A percentile compares a stretch with the other conserved stretches of the same genome.
phyloP scores from a whole-genome alignment of 345 rosid genomes.

The Acer negundo region DNA sequence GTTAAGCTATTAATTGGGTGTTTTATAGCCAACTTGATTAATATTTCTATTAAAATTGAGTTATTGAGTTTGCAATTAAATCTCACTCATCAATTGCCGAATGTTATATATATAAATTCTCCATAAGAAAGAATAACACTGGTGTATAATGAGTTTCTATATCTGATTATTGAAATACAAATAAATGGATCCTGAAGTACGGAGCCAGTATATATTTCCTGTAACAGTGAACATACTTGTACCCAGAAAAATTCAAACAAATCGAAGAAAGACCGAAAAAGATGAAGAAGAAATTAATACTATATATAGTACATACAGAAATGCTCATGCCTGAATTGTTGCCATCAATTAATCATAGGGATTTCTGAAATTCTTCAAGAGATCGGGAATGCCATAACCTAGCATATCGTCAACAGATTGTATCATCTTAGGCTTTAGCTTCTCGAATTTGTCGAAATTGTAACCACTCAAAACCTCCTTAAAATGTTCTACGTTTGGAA shows the following conservation, averaged over 20 bases:
- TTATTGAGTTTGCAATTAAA: too few species aligned
- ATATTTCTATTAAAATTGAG: too few species aligned
- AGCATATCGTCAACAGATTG: conserved; percentile 92
- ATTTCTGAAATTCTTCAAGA: conserved; percentile 77
- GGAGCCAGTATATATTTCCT: not conserved
- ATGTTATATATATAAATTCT: too few species aligned
- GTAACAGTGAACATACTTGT: not conserved
- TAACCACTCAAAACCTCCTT: conserved; percentile 73
- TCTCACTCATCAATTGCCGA: too few species aligned
- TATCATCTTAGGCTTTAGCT: conserved; percentile 85
- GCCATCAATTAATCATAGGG: conserved; percentile 57
- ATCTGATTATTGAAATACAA: too few species aligned
- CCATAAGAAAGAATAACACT: not conserved
- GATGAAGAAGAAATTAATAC: not conserved
- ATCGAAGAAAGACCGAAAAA: not conserved
- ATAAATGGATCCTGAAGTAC: not conserved
- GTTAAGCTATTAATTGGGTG: too few species aligned
- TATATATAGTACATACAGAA: not conserved
- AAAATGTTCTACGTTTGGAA: conserved; percentile 84
- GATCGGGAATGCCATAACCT: conserved; percentile 87
- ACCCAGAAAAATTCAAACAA: not conserved
- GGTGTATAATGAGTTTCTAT: not conserved
- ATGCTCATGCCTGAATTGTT: not conserved
- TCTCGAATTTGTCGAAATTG: conserved; percentile 85
- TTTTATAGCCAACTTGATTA: too few species aligned